These are phyloP conservation scores for Hanseniaspora vineae DNA, from an alignment of 805 yeast species.

Conservation along the genomic window DNA sequence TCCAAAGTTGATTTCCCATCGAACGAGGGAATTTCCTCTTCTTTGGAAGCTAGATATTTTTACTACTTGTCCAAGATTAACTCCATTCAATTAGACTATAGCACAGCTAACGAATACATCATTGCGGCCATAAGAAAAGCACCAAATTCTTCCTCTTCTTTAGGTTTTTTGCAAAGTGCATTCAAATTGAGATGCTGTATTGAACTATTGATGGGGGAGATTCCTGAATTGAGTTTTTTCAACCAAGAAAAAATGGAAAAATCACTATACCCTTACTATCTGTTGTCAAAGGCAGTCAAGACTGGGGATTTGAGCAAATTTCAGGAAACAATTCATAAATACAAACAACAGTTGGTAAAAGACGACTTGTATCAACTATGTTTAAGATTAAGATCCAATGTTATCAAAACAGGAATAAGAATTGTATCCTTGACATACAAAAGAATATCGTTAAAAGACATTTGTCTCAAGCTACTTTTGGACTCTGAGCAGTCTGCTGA, in stretches of 20 bases:
- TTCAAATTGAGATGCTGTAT: conserved; percentile 78
- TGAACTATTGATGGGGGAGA: conserved; percentile 91
- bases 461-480: conserved; percentile 80
- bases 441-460: conserved; percentile 81
- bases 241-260: conserved; percentile 46
- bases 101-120: conserved; percentile 78
- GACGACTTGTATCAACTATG: conserved; percentile 82
- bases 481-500: conserved; percentile 95
- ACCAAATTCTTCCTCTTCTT: conserved; percentile 76
- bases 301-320: conserved; percentile 80
- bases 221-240: conserved; percentile 80
- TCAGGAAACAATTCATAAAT: conserved; percentile 52
- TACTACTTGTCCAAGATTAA: conserved; percentile 84
- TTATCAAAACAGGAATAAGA: conserved; percentile 93
- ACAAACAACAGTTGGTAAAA: conserved; percentile 45
- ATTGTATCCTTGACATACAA: conserved; percentile 85
- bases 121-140: conserved; percentile 94
- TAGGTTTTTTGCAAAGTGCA: conserved; percentile 82
- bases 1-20: conserved; percentile 79
- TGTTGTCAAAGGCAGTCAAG: conserved; percentile 82
- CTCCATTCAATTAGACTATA: conserved; percentile 86
- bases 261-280: conserved; percentile 68
- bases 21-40: conserved; percentile 56
- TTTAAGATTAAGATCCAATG: conserved; percentile 85
- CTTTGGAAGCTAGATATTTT: conserved; percentile 82